Base-by-base conservation (phyloP, 2,329 filamentous ascomycete genomes). In the Fusarium albidum region DNA sequence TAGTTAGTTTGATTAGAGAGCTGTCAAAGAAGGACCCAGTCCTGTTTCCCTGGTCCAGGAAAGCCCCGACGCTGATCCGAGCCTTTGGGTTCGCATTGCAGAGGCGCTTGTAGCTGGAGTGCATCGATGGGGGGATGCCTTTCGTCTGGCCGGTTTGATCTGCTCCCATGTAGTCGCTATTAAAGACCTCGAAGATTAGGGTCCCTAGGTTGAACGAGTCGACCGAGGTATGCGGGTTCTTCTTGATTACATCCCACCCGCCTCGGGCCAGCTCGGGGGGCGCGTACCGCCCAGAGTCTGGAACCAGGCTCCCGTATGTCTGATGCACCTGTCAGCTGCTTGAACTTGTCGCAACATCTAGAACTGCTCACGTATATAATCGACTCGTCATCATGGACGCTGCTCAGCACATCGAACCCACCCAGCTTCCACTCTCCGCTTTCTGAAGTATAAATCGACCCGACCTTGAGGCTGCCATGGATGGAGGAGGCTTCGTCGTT, bases 391-490 rank as follows among this genome's bases (percentile, higher is more conserved):
- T 98, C 95, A 68, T 97, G 98, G 76, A 98, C 88, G 31, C 90
- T 97, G 75, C 93, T 98, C 53, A 98, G 74, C 6, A 96, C 84
- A 63, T 99, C 95, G 64, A 99, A 96, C 1, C 95, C 95, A 15
- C 90, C 93, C 3, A 99, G 78, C 69, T 96, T 98, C 95, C 95
- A 99, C 75, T 99, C 95, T 52, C 95, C 95, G 69, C 95, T 97
- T 70, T 98, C 94, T 55, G 92, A 92, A 5, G 91, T 95, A 73
- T 93, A 99, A 60, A 99, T 82, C 0, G 94, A 96, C 1, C 90
- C 90, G 15, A 91, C 89, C 57, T 91, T 87, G 45, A 99, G 79
- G 66, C 86, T 91, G 41, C 93, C 95, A 68, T 99, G 95, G 44
- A 99, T 90, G 0, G 93, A 97, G 3, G 89, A 82, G 4, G 93